Evolutionary conservation across 768 basidiomycete genomes (phyloP), one percentile per base, ranked within the genome.

Genomic region (Podaxis carcinomalis): DNA sequence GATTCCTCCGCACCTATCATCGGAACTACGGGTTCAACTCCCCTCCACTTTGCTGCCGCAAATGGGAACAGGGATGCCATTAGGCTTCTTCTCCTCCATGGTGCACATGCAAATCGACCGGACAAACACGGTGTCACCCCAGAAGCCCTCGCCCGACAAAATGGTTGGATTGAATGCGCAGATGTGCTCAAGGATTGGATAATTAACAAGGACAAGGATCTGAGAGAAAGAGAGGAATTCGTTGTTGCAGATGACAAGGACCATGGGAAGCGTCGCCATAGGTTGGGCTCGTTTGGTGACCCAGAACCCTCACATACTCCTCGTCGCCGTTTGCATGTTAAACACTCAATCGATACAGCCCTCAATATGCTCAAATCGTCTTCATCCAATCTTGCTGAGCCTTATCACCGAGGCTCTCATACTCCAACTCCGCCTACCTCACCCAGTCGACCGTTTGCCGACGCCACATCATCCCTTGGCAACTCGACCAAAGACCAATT

Each of bases 31-130:
- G 95, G 95, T 35, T 90, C 90, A 3, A 97, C 96, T 0, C 93
- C 97, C 0, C 86, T 98, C 25, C 97, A 99, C 71, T 99, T 98
- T 70, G 96, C 97, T 13, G 90, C 95, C 36, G 95, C 96, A 28
- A 95, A 97, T 67, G 95, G 95, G 2, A 93, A 99, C 74, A 83
- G 83, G 32, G 74, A 80, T 25, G 86, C 95, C 66, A 85, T 94
- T 49, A 81, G 80, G 62, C 84, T 90, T 37, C 86, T 99, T 46
- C 86, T 99, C 40, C 83, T 88, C 16, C 87, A 86, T 64, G 95
- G 95, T 51, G 97, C 96, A 6, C 81, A 85, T 61, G 85, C 94
- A 21, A 80, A 89, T 71, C 84, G 87, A 47, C 72, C 88, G 4
- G 96, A 99, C 76, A 99, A 98, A 71, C 89, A 94, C 74, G 94